These are phyloP conservation scores for Peziza echinospora DNA, from an alignment of 495 filamentous ascomycete species.

Conservation along the genomic window DNA sequence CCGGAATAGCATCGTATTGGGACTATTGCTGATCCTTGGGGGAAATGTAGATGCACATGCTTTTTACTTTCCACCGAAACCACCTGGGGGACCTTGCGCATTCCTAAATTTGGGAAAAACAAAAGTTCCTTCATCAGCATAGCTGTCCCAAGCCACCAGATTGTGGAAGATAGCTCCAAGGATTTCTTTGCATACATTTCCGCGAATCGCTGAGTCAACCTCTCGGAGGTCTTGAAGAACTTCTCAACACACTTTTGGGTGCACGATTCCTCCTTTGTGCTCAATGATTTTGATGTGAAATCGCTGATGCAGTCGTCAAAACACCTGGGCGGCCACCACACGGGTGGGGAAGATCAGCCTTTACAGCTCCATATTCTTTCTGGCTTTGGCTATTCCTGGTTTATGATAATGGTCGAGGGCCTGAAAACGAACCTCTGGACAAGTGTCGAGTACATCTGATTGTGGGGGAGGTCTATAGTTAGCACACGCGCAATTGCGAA, in stretches of 20 bases:
- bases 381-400: no score
- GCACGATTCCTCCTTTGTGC: conserved; percentile 67
- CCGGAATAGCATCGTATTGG: no score
- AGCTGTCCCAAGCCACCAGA: no score
- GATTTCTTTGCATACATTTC: conserved; percentile 39
- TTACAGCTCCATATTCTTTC: not conserved
- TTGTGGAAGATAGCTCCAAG: no score
- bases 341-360: not conserved
- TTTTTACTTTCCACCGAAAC: no score
- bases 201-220: conserved; percentile 76
- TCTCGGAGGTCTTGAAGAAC: conserved; percentile 66
- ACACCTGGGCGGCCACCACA: conserved; percentile 31
- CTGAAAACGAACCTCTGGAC: conserved; percentile 34
- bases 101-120: no score
- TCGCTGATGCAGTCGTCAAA: conserved; percentile 95
- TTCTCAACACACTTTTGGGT: conserved; percentile 88
- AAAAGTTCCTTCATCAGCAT: no score
- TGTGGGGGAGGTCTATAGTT: no score
- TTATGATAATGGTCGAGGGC: conserved; percentile 1
- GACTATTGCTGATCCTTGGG: no score
- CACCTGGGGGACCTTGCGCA: no score
- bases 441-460: conserved; percentile 94
- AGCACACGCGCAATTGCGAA: no score
- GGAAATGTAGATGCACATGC: no score
- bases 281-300: conserved; percentile 90